Base-by-base conservation (phyloP, 495 filamentous ascomycete genomes). In the Trichocladium antarcticum region DNA sequence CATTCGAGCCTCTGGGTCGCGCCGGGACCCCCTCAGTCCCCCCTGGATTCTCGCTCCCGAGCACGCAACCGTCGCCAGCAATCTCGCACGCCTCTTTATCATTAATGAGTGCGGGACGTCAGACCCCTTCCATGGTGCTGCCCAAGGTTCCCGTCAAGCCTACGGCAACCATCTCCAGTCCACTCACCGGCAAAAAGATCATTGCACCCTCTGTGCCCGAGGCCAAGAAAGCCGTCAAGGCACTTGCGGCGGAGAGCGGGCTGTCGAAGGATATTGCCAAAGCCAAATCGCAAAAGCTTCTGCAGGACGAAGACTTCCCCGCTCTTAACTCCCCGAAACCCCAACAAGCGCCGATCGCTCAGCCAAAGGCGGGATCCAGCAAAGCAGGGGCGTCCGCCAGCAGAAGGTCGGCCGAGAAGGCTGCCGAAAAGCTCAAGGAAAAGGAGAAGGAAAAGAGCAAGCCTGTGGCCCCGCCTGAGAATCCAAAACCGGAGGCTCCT, bases 41-140 rank as follows among this genome's bases (percentile, higher is more conserved):
- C 29, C 83, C 84, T 20, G 84, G 83, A 0, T 76, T 87, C 37
- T 75, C 75, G 12, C 60, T 80, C 11, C 73, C 75, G 5, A 75
- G 75, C 44, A 62, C 68, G 3, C 78, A 82, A 49, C 68, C 78
- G 21, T 63, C 70, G 0, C 68, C 71, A 0, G 52, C 56, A 8
- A 40, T 55, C 6, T 58, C 59, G 1, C 56, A 59, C 38, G 44
- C 59, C 6, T 62, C 62, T 17, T 14, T 58, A 9, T 51, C 37
- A 11, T 34, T 37, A 0, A 44, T 39, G 0, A 42, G 17, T 11
- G 22, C 38, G 3, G 51, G 52, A 0, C 57, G 45, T 2, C 55
- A 56, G 39, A 55, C 57, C 12, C 51, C 62, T 5, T 52, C 64
- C 0, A 56, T 56, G 8, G 53, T 49, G 24, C n/a, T 57, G 17